Evolutionary conservation across 345 rosid species (phyloP).

Genomic region (Isatis tinctoria): DNA sequence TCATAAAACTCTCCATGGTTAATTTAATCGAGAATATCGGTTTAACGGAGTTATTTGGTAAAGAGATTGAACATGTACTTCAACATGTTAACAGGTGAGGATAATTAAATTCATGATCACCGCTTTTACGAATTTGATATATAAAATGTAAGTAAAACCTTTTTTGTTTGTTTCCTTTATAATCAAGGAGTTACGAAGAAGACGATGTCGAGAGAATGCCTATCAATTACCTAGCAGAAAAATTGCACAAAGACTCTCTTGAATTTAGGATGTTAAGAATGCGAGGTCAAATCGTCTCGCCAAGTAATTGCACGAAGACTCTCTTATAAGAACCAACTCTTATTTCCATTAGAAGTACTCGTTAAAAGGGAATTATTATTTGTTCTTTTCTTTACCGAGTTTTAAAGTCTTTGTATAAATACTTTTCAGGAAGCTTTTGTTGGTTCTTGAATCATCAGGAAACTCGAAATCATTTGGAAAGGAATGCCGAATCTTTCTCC

Average conservation of each 20-base stretch:
- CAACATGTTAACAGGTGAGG: constrained; percentile 41
- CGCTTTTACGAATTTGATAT: neutral
- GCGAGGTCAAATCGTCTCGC: constrained; percentile 47
- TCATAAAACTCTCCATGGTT: constrained; percentile 43
- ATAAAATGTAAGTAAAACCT: neutral
- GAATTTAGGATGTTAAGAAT: constrained; percentile 54
- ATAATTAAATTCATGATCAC: neutral
- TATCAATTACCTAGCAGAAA: neutral
- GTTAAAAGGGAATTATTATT: neutral
- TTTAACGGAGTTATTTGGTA: constrained; percentile 44
- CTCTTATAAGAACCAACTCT: no score
- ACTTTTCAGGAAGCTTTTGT: constrained; percentile 47
- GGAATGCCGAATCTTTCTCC: constrained; percentile 31
- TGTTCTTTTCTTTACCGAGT: neutral
- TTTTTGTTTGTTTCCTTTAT: no score
- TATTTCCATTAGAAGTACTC: no score
- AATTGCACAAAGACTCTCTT: constrained; percentile 50
- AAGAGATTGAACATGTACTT: constrained; percentile 42
- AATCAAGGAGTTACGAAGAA: constrained; percentile 34
- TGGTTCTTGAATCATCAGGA: constrained; percentile 49
- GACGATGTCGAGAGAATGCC: neutral
- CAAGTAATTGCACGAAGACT: constrained; percentile 31
- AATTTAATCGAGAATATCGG: constrained; percentile 50
- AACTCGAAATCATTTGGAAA: constrained; percentile 30
- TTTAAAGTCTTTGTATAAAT: neutral